A percentile compares a stretch with the other conserved stretches of the same genome.
phyloP scores from a whole-genome alignment of 108 stramenopile species.

The Aureococcus anophagefferens region DNA sequence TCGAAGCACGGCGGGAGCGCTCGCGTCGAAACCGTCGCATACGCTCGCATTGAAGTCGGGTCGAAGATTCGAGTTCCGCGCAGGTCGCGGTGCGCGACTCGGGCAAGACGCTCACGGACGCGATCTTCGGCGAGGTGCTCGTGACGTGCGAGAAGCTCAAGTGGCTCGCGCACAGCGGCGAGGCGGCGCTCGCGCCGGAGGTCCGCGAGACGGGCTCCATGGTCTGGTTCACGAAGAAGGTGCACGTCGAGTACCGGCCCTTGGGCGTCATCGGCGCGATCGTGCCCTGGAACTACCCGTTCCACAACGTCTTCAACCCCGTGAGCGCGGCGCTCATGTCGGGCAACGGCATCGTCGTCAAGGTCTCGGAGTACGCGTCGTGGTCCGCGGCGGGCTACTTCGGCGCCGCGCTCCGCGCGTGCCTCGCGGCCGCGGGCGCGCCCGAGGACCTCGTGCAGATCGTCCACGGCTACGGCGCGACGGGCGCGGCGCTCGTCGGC shows the following conservation, averaged over 20 bases:
- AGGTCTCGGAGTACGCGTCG: constrained; percentile 64
- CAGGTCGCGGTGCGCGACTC: too few species aligned
- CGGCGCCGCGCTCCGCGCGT: constrained; percentile 11
- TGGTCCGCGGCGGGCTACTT: neutral
- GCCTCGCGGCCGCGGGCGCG: constrained; percentile 27
- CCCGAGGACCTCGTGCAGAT: constrained; percentile 24
- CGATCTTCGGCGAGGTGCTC: constrained; percentile 45
- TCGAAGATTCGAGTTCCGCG: too few species aligned
- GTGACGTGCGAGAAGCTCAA: constrained; percentile 50
- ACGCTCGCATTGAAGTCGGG: too few species aligned
- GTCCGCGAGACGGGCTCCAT: constrained; percentile 22
- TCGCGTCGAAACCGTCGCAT: too few species aligned
- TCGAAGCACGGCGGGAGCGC: constrained; percentile 86
- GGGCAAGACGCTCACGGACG: constrained; percentile 44
- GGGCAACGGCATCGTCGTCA: constrained; percentile 93
- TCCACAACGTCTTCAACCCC: constrained; percentile 94
- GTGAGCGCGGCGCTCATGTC: constrained; percentile 83
- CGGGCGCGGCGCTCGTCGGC: constrained; percentile 80
- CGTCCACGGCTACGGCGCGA: constrained; percentile 79
- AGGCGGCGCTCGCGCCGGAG: constrained; percentile 23
- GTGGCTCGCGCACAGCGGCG: constrained; percentile 34
- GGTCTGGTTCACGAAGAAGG: constrained; percentile 89
- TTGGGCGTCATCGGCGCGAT: constrained; percentile 90
- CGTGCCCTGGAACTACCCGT: constrained; percentile 99
- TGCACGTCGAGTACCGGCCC: constrained; percentile 91